Evolutionary conservation across 2,329 filamentous ascomycete species (phyloP), one percentile per base, ranked within the genome.

Genomic region (Sporothrix euskadiensis): DNA sequence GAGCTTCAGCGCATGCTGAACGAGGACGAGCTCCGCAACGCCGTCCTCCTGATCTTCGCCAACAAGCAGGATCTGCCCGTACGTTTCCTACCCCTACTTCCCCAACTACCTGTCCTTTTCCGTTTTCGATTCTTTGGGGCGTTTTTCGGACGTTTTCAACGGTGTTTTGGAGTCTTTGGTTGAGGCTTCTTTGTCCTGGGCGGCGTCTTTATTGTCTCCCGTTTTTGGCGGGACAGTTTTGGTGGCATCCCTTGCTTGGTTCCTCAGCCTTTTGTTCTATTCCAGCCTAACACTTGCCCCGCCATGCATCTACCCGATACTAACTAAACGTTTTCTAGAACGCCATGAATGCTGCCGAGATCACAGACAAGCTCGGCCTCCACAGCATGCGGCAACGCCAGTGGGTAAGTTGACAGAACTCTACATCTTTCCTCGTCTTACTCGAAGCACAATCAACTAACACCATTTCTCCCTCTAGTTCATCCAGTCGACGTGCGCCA

Each of bases 1-100:
- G 96, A 99, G 85, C 88, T 99, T 81, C 93, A 97, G 85, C 92
- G 96, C 83, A 99, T 99, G 90, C 90, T 99, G 84, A 97, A 98
- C 86, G 96, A 99, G 86, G 93, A 97, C 79, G 96, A 99, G 88
- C 94, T 99, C 84, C 93, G 95, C 83, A 96, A 99, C 83, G 96
- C 96, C 78, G 91, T 98, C 80, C 90, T 99, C 79, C 87, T 99
- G 81, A 95, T 99, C 81, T 99, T 99, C 82, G 96, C 96, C 85
- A 99, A 99, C 91, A 99, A 99, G 89, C 96, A 99, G 89, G 96
- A 99, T 94, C 87, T 98, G 84, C 92, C 92, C 80, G 96, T 98
- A 88, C 84, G 94, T 88, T 49, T 54, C 9, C 14, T 35, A 35
- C 35, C 30, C 22, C 41, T 44, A 4, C 26, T 3, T 39, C 30